phyloP scores from a whole-genome alignment of 352 stramenopile species.

The Thalassiosira livingstoniorum region DNA sequence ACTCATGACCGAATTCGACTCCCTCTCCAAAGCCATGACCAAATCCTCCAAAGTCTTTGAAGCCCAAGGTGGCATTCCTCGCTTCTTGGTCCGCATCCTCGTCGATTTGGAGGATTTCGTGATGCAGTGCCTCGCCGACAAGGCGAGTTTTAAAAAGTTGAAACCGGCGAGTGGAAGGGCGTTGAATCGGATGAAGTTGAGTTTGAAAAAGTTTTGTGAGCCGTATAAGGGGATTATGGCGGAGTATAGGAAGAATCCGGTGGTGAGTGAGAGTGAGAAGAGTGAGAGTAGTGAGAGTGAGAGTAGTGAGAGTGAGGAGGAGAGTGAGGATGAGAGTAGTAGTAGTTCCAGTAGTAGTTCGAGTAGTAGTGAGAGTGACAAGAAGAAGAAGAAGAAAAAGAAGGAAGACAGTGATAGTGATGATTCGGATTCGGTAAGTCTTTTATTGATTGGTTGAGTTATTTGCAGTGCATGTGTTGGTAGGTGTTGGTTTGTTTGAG shows the following conservation, averaged over 20 bases:
- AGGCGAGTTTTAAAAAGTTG: constrained; percentile 96
- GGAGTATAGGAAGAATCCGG: constrained; percentile 91
- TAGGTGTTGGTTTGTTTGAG: too few relatives aligned
- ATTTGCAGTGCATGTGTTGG: constrained; percentile 35
- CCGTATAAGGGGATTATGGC: constrained; percentile 89
- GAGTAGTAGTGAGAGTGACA: constrained; percentile 40
- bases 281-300: constrained; percentile 18
- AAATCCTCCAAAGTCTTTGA: constrained; percentile 92
- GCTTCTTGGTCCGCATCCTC: constrained; percentile 93
- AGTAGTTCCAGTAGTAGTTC: constrained; percentile 55
- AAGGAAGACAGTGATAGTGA: constrained; percentile 27
- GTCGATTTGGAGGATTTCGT: constrained; percentile 94
- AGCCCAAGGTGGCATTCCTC: constrained; percentile 88
- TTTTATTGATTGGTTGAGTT: constrained; percentile 15
- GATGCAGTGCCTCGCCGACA: constrained; percentile 92
- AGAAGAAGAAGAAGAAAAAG: constrained; percentile 56
- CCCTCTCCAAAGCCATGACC: constrained; percentile 91
- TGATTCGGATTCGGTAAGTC: constrained; percentile 59
- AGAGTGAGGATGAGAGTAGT: constrained; percentile 40
- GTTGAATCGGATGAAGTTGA: constrained; percentile 97
- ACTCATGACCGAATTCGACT: constrained; percentile 95
- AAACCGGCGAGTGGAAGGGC: constrained; percentile 95
- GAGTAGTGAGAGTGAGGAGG: constrained; percentile 64
- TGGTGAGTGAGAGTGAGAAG: constrained; percentile 81
- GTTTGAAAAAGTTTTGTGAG: constrained; percentile 96